Conservation (phyloP, 139 green algal species). For the Zygnema cylindricum region DNA sequence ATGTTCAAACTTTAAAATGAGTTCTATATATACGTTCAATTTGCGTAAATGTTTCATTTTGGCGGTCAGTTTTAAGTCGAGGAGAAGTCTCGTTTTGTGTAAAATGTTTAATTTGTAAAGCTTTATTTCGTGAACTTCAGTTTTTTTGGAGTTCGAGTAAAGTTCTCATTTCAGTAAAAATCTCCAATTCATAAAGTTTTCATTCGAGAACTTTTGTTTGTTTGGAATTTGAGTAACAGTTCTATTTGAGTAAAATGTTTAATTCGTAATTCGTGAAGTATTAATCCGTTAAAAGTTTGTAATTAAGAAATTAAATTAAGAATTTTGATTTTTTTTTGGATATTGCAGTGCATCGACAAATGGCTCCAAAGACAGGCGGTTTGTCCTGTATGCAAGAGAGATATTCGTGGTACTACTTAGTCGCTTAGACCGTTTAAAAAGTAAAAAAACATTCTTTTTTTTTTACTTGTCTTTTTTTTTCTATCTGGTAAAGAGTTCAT, state of each 20-base stretch:
- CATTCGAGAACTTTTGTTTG: neutral
- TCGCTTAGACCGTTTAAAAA: no score
- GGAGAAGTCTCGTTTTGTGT: no score
- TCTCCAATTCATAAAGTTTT: neutral
- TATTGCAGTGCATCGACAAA: neutral
- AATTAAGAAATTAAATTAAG: neutral
- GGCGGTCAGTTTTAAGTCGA: no score
- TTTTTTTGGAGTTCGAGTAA: no score
- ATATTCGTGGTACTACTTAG: neutral
- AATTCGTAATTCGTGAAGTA: neutral
- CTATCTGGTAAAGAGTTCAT: no score
- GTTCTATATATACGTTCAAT: no score
- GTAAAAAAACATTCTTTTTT: no score
- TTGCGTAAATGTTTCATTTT: no score
- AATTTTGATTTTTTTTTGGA: neutral
- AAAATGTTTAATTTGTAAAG: no score
- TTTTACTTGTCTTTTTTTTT: no score
- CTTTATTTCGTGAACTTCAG: no score
- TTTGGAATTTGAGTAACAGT: neutral
- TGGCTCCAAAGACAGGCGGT: constrained; percentile 3
- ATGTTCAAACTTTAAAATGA: no score
- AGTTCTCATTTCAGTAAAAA: neutral
- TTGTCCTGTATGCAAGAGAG: constrained; percentile 5
- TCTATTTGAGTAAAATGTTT: neutral
- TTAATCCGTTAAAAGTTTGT: neutral